phyloP scores from a whole-genome alignment of 768 basidiomycete species.

The Termitomyces heimii region DNA sequence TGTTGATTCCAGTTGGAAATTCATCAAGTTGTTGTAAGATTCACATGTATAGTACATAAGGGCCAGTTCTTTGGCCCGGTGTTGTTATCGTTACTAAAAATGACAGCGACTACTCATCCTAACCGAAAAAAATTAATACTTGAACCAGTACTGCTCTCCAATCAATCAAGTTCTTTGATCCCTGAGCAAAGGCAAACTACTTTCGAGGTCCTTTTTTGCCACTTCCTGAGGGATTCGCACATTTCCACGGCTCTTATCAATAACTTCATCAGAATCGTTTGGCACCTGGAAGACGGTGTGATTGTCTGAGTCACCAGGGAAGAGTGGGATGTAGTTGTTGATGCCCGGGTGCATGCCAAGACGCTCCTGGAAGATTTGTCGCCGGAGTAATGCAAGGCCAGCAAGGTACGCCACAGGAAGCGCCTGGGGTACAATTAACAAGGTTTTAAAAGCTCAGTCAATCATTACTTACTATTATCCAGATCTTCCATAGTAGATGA shows the following conservation, averaged over 20 bases:
- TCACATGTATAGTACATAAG: background rate
- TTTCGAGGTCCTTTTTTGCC: conserved; percentile 13
- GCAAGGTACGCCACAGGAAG: conserved; percentile 38
- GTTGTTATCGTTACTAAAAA: background rate
- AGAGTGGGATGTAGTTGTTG: conserved; percentile 21
- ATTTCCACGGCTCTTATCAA: conserved; percentile 6
- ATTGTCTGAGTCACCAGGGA: conserved; percentile 10
- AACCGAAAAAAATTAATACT: background rate
- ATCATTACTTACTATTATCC: conserved; percentile 35
- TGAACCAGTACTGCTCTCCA: background rate
- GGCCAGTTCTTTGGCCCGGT: too few relatives aligned
- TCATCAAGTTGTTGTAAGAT: background rate
- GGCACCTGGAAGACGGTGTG: conserved; percentile 9
- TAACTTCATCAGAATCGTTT: conserved; percentile 11
- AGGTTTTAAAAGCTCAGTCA: background rate
- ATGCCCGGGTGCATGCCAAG: conserved; percentile 10
- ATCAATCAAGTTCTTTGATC: conserved; percentile 6
- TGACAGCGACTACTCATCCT: background rate
- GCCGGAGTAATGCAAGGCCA: conserved; percentile 35
- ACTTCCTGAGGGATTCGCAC: background rate
- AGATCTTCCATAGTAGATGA: conserved; percentile 36
- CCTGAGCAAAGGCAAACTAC: conserved; percentile 15
- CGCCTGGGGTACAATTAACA: conserved; percentile 20
- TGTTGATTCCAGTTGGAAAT: conserved; percentile 35
- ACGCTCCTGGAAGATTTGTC: conserved; percentile 36